Conservation (phyloP, 2,329 filamentous ascomycete genomes). For the Aspergillus brasiliensis region DNA sequence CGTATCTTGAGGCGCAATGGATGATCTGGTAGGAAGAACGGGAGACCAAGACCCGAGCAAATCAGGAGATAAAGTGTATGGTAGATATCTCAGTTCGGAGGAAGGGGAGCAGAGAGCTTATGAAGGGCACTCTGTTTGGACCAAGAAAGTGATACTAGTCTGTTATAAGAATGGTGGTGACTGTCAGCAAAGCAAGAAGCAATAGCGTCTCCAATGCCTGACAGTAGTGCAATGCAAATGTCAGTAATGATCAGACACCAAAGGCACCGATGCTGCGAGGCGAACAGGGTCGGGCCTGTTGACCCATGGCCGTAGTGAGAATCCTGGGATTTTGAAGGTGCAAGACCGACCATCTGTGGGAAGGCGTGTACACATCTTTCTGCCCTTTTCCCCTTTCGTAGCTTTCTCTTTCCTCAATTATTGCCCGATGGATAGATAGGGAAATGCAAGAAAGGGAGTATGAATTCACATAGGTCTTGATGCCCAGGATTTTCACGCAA, state of each 20-base stretch:
- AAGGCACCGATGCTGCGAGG: constrained; percentile 7
- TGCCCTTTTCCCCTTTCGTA: background rate
- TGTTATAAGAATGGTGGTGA: constrained; percentile 10
- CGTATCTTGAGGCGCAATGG: background rate
- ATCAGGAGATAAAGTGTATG: background rate
- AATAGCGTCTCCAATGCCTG: constrained; percentile 20
- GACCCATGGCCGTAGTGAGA: constrained; percentile 7
- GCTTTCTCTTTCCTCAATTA: background rate
- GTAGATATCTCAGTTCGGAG: background rate
- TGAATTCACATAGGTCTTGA: background rate
- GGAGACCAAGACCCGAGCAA: background rate
- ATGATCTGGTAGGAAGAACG: background rate
- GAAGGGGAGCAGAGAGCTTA: background rate
- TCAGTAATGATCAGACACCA: constrained; percentile 26
- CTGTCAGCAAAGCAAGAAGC: constrained; percentile 17
- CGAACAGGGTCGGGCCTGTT: constrained; percentile 13
- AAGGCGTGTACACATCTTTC: background rate
- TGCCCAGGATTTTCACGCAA: background rate
- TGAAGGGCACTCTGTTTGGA: background rate
- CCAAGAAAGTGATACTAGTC: background rate
- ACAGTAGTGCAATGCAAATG: constrained; percentile 23
- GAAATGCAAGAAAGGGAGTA: background rate
- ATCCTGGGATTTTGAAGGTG: constrained; percentile 6
- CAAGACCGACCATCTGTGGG: background rate
- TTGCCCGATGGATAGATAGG: background rate